Base-by-base conservation (phyloP, 1,284 basidiomycete genomes). In the Pseudozyma tsukubaensis region DNA sequence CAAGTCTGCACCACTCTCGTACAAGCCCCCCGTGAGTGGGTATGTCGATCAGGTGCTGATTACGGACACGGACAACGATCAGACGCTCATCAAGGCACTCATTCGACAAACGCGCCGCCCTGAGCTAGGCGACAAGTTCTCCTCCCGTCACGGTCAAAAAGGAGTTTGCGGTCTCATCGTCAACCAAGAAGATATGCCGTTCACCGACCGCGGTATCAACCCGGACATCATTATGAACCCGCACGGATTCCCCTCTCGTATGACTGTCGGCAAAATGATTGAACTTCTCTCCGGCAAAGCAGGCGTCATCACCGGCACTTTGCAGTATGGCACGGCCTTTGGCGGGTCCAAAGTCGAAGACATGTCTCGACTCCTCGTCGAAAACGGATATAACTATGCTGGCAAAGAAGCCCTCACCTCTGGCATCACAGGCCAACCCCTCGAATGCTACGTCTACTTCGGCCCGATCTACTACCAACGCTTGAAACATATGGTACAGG, bases 141-240 rank as follows among this genome's bases (percentile, higher is more conserved):
- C 95, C 43, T 95, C 93, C 4, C 88, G 97, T 71, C 97, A 99
- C 85, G 97, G 97, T 44, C 97, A 99, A 86, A 99, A 99, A 86
- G 97, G 97, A 72, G 97, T 99, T 14, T 98, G 95, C 85, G 97
- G 97, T 18, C 86, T 99, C 83, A 99, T 99, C 82, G 96, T 98
- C 54, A 96, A 94, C 78, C 97, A 99, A 83, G 94, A 94, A 80
- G 97, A 99, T 86, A 92, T 99, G 94, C 97, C 97, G 4, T 99
- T 99, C 88, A 97, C 95, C 82, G 96, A 99, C 86, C 91, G 93
- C 81, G 97, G 97, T 34, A 96, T 98, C 77, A 92, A 90, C 83
- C 94, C 83, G 90, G 97, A 99, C 86, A 94, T 96, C 19, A 98
- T 99, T 87, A 99, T 99, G 96, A 99, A 99, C 85, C 97, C 97